Percentiles rank a stretch among this genome's conserved stretches.
Conservation (phyloP, 108 stramenopile genomes). For the Skeletonema menzelii region DNA sequence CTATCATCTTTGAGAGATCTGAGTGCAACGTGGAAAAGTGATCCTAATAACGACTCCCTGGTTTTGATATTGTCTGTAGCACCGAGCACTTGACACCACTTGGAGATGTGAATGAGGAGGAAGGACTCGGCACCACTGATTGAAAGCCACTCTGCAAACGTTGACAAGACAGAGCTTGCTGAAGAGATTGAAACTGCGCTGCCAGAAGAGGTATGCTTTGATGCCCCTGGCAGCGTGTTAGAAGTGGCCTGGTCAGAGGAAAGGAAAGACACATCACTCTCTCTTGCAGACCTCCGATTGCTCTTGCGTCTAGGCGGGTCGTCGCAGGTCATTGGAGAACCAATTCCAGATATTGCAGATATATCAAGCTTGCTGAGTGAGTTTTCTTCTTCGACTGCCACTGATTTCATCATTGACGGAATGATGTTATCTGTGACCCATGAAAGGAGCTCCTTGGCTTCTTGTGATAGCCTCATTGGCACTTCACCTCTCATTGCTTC, state of each 20-base stretch:
- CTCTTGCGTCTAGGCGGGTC: constrained; percentile 11
- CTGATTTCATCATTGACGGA: constrained; percentile 49
- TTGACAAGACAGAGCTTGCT: constrained; percentile 23
- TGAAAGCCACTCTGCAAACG: constrained; percentile 34
- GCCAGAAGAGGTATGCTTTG: constrained; percentile 1
- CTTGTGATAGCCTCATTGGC: constrained; percentile 26
- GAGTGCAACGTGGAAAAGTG: constrained; percentile 26
- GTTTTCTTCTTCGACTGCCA: constrained; percentile 14
- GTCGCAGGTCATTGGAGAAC: constrained; percentile 15
- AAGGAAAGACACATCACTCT: constrained; percentile 16
- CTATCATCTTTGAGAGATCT: constrained; percentile 13
- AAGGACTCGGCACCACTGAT: constrained; percentile 10
- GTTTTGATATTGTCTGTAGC: constrained; percentile 14
- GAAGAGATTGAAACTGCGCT: constrained; percentile 10
- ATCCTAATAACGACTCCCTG: constrained; percentile 18
- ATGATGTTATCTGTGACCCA: constrained; percentile 70
- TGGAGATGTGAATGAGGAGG: constrained; percentile 6
- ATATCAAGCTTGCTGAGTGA: constrained; percentile 59
- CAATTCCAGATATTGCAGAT: constrained; percentile 58
- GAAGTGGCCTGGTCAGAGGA: constrained; percentile 9
- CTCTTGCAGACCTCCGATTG: constrained; percentile 17
- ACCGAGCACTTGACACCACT: constrained; percentile 29
- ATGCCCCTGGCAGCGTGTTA: constrained; percentile 21
- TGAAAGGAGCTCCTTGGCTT: constrained; percentile 43
- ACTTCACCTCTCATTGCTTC: constrained; percentile 41